Conservation (phyloP, 1,139 yeast genomes). For the Saccharomyces uvarum region DNA sequence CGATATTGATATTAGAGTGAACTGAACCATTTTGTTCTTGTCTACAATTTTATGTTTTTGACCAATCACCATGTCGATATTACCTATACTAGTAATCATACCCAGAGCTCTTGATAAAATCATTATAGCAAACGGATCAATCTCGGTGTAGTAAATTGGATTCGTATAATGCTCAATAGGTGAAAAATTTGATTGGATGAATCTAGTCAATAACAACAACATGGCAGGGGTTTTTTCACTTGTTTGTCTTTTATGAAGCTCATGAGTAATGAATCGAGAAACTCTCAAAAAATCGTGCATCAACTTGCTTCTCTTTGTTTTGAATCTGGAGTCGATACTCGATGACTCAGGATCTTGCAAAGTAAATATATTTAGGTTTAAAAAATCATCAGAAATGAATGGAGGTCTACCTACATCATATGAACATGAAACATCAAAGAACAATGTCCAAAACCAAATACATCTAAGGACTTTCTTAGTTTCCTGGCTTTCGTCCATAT, state of each 20-base stretch:
- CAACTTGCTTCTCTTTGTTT: slow-evolving; percentile 3
- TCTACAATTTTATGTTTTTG: slow-evolving; percentile 6
- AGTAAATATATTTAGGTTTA: slow-evolving; percentile 10
- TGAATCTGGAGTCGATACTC: background rate
- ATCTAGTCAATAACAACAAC: slow-evolving; percentile 8
- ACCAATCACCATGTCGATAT: slow-evolving; percentile 11
- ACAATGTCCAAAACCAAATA: slow-evolving; percentile 26
- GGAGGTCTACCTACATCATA: slow-evolving; percentile 26
- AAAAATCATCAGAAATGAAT: slow-evolving; percentile 12
- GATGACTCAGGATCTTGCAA: background rate
- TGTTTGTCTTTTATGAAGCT: slow-evolving; percentile 8
- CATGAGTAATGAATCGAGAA: slow-evolving; percentile 10
- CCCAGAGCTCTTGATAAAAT: slow-evolving; percentile 14
- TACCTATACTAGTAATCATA: slow-evolving; percentile 16
- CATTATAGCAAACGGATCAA: slow-evolving; percentile 16
- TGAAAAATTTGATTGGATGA: slow-evolving; percentile 9
- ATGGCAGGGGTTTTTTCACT: slow-evolving; percentile 7
- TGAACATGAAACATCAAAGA: slow-evolving; percentile 21
- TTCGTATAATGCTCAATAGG: slow-evolving; percentile 12
- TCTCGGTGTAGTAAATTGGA: slow-evolving; percentile 4
- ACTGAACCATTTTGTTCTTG: slow-evolving; percentile 13
- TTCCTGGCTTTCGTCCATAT: slow-evolving; percentile 8
- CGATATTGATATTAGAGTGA: slow-evolving; percentile 10
- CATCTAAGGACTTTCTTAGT: slow-evolving; percentile 11
- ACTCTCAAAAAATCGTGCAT: slow-evolving; percentile 11